Evolutionary conservation across 495 filamentous ascomycete genomes (phyloP).

Genomic region (Neurospora sp.): DNA sequence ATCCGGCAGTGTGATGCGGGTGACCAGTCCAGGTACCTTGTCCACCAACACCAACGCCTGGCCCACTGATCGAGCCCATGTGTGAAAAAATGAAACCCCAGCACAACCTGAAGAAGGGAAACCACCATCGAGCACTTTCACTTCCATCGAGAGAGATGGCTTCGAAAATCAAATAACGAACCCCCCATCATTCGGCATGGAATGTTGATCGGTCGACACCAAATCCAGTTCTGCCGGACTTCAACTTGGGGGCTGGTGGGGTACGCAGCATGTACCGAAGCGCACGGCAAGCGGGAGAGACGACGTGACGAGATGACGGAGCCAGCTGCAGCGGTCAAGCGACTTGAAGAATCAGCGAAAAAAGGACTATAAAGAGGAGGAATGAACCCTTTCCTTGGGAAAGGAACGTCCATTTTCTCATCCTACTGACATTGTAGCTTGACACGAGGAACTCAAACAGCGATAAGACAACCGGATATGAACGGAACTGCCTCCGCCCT

Average conservation of each 20-base stretch:
- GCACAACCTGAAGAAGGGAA: no score
- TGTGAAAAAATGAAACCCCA: neutral
- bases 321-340: constrained; percentile 15
- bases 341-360: neutral
- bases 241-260: constrained; percentile 6
- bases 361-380: neutral
- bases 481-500: neutral
- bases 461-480: neutral
- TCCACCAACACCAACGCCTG: neutral
- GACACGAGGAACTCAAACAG: neutral
- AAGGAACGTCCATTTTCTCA: neutral
- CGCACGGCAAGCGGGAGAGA: constrained; percentile 7
- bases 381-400: neutral
- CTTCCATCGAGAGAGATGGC: neutral
- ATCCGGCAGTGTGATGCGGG: neutral
- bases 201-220: neutral
- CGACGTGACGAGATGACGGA: constrained; percentile 1
- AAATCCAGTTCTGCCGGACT: neutral
- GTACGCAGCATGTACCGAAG: constrained; percentile 6
- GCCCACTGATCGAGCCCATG: neutral
- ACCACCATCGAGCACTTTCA: neutral
- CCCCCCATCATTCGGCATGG: neutral
- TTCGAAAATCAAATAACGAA: neutral
- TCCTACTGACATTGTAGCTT: neutral
- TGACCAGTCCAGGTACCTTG: neutral